Evolutionary conservation across 805 yeast genomes (phyloP).

Genomic region (Starmerella ratchasimensis): DNA sequence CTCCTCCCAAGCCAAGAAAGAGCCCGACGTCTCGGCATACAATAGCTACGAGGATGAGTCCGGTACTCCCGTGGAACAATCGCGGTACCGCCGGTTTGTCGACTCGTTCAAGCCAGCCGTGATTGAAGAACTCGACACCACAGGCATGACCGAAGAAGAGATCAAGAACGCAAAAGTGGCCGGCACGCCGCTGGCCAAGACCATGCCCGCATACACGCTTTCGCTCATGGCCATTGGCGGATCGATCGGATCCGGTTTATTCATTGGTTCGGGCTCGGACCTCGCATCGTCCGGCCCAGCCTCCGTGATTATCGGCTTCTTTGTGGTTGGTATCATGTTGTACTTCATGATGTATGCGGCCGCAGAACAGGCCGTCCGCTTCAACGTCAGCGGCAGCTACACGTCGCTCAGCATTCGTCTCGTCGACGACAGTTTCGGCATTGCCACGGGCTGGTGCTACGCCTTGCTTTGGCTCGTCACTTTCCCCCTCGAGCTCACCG

Average conservation of each 20-base stretch:
- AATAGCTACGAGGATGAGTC: not conserved
- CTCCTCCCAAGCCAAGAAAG: not conserved
- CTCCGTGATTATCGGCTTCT: constrained; percentile 36
- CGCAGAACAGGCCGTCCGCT: constrained; percentile 55
- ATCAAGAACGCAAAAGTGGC: constrained; percentile 12
- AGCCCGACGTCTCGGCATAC: not conserved
- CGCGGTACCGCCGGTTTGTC: not conserved
- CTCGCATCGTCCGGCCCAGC: constrained; percentile 38
- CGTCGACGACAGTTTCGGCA: constrained; percentile 50
- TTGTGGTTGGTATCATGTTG: constrained; percentile 41
- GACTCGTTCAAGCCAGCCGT: constrained; percentile 19
- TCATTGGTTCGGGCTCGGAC: constrained; percentile 37
- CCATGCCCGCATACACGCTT: constrained; percentile 25
- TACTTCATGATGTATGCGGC: constrained; percentile 46
- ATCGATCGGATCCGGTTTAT: constrained; percentile 62
- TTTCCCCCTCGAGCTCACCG: constrained; percentile 49
- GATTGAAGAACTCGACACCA: constrained; percentile 13
- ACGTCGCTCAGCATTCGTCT: constrained; percentile 43
- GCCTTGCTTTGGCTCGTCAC: constrained; percentile 46
- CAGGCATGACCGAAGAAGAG: constrained; percentile 19
- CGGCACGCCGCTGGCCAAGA: constrained; percentile 25
- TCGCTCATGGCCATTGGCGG: constrained; percentile 61
- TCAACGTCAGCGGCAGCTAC: constrained; percentile 46
- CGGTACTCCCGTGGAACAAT: not conserved
- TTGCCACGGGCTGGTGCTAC: constrained; percentile 57